Conservation (phyloP, 2,329 filamentous ascomycete genomes). For the Thelonectria blattea region DNA sequence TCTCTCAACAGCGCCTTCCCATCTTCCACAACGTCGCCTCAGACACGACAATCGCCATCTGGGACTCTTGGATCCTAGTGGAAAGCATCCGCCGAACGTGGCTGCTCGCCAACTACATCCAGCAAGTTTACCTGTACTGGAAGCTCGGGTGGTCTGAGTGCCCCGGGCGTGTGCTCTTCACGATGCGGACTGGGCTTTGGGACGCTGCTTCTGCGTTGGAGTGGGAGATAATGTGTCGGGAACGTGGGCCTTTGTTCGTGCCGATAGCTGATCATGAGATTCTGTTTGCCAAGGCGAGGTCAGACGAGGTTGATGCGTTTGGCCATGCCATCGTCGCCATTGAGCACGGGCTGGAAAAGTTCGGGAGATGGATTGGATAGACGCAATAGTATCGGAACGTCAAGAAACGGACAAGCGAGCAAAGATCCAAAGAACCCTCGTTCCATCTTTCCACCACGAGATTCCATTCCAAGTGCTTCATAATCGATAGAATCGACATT, state of each 20-base stretch:
- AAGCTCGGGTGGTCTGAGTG: constrained; percentile 38
- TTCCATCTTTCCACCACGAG: no score
- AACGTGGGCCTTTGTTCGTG: background rate
- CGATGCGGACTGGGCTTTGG: constrained; percentile 39
- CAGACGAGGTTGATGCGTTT: background rate
- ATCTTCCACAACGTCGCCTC: background rate
- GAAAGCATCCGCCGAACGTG: constrained; percentile 42
- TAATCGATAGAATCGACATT: no score
- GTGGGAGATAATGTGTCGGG: constrained; percentile 3
- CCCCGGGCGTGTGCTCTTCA: constrained; percentile 36
- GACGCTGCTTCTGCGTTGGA: constrained; percentile 34
- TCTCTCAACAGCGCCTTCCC: background rate
- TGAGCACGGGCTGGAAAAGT: background rate
- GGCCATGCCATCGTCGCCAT: background rate
- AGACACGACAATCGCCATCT: constrained; percentile 18
- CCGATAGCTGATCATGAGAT: background rate
- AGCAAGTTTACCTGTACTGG: constrained; percentile 36
- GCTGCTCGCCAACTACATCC: constrained; percentile 31
- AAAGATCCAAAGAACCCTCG: no score
- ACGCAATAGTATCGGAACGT: no score
- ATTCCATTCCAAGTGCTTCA: no score
- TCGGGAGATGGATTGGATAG: background rate
- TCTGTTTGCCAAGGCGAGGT: background rate
- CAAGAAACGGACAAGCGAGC: no score
- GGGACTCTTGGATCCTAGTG: constrained; percentile 39